Percentiles rank a stretch among this genome's conserved stretches.
phyloP scores from a whole-genome alignment of 306 rosid genomes.

The Cucumis melo region DNA sequence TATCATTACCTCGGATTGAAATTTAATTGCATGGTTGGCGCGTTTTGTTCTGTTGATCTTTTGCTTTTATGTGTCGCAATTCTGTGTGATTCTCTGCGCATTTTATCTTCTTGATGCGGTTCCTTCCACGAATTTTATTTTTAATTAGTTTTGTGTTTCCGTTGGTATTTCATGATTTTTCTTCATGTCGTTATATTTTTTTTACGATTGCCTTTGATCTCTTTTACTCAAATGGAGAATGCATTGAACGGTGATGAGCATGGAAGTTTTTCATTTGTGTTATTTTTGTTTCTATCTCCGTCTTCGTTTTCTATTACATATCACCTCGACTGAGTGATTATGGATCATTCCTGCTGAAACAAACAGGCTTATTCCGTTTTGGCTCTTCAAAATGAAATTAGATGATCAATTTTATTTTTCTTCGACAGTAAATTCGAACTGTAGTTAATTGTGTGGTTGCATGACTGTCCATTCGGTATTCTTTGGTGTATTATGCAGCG shows the following conservation, averaged over 20 bases:
- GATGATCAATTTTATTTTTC: background rate
- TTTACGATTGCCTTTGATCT: background rate
- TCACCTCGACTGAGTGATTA: background rate
- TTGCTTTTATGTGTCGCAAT: background rate
- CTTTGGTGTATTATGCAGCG: slow-evolving; percentile 2
- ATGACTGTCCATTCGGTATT: slow-evolving; percentile 11
- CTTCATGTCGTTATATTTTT: background rate
- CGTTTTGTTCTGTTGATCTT: background rate
- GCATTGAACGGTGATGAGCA: background rate
- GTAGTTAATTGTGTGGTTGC: slow-evolving; percentile 1
- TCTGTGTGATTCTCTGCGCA: background rate
- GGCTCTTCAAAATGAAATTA: background rate
- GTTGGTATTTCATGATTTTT: background rate
- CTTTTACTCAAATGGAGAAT: background rate
- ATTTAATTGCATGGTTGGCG: background rate
- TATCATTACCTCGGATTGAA: background rate
- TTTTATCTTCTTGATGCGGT: background rate
- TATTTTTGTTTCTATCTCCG: background rate
- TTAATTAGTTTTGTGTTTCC: background rate
- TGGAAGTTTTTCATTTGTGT: background rate
- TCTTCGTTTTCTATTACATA: background rate
- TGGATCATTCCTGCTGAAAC: background rate
- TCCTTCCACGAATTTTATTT: background rate
- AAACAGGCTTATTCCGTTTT: background rate
- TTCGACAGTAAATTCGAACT: background rate